Base-by-base conservation (phyloP, 2,329 filamentous ascomycete species). In the Sporothrix phasma region DNA sequence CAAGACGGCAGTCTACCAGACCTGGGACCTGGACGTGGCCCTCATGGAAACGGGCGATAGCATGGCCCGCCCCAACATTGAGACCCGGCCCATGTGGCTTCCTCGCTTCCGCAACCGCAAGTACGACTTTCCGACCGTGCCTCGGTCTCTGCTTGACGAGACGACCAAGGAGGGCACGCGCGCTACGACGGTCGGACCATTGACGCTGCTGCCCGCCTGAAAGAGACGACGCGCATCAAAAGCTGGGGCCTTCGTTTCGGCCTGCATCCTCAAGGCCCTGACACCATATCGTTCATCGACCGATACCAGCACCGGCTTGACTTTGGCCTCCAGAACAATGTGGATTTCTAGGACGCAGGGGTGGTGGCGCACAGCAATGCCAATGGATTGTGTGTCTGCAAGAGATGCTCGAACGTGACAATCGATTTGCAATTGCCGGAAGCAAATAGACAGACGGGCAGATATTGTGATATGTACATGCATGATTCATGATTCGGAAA, bases 41-140 rank as follows among this genome's bases (percentile, higher is more conserved):
- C 19, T 72, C 53, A 67, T 71, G 69, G 72, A 73, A 68, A 72
- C 68, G 6, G 72, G 71, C 5, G 71, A 73, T 45, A 70, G 72
- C 41, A 39, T 70, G 34, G 62, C 67, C 29, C 46, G 59, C 10
- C 47, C 37, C 10, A 56, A 69, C 22, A 67, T 68, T 51, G 66
- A 68, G 34, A 6, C 17, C 2, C 46, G 56, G 4, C 65, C 58
- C 10, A 66, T 70, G 29, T 51, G 64, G 45, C 64, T 72, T 60
- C 70, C 70, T 43, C 65, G 34, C 34, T 60, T 67, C 54, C 65
- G 66, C 11, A 54, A 19, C 22, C 46, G 61, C 62, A 46, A 34
- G 17, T 7, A 43, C 17, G 26, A 34, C 34, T 54, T 54, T 11
- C 17, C n/a, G 24, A 29, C 7, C 7, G 63, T n/a, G 13, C 17